Base-by-base conservation (phyloP, 306 rosid genomes). In the Begonia loranthoides region DNA sequence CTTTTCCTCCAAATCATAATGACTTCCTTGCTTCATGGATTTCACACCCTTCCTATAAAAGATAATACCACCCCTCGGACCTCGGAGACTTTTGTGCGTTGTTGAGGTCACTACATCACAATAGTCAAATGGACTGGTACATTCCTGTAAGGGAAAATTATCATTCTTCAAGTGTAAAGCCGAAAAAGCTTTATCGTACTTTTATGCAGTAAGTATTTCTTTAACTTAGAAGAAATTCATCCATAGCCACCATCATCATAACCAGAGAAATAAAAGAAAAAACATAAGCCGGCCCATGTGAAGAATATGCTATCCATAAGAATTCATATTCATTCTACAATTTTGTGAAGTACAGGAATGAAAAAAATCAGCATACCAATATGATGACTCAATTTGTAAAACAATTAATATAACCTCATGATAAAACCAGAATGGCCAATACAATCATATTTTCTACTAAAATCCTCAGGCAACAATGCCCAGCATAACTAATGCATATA, bases 51-150 rank as follows among this genome's bases (percentile, higher is more conserved):
- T 84, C 66, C 93, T 71, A 54, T 79, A 79, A 63, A 88, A 84
- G 56, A 87, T 66, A 50, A 88, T 81, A 49, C 96, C 94, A 59
- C 94, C 88, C 75, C 93, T 78, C 51, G 94, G 90, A 62, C 90
- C 97, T 44, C 79, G 70, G 55, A 82, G 93, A 64, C 95, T 79
- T 74, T 89, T 89, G 89, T 89, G 84, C 14, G 90, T 89, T 39
- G 94, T 85, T 55, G 94, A 89, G 19, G 97, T 77, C 22, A 82
- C 83, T 51, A 83, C 59, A 78, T 82, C 84, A 73, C 95, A 80
- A 61, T 66, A 75, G 56, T 84, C 78, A 67, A 88, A 88, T 16
- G 88, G 94, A 65, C 79, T 76, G 7, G 54, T 73, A 24, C 82
- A 76, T 73, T 79, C 88, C 94, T 76, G 78, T 14, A 62, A 62